Evolutionary conservation across 345 rosid species (phyloP).

Genomic region (Dimocarpus longan): DNA sequence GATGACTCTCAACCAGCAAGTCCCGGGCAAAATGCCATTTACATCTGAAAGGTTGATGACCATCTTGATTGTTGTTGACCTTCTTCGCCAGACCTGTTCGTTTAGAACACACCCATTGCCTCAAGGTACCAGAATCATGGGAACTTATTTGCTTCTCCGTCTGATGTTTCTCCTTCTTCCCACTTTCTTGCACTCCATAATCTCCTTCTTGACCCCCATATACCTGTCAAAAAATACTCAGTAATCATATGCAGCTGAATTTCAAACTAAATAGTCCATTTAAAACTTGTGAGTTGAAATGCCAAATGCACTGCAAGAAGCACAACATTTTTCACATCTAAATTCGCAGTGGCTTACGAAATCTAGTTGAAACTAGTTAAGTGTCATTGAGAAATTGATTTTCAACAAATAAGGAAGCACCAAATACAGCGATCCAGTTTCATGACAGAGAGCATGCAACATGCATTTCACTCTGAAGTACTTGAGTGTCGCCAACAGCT

Average conservation of each 20-base stretch:
- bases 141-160: slow-evolving; percentile 36
- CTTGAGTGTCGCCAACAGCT: background rate
- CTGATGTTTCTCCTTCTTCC: slow-evolving; percentile 29
- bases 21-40: slow-evolving; percentile 49
- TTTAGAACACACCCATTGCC: slow-evolving; percentile 67
- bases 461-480: background rate
- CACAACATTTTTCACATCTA: background rate
- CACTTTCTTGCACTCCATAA: slow-evolving; percentile 40
- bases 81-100: slow-evolving; percentile 57
- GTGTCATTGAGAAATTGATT: background rate
- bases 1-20: slow-evolving; percentile 51
- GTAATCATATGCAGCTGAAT: slow-evolving; percentile 21
- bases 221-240: slow-evolving; percentile 45
- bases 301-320: background rate
- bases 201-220: slow-evolving; percentile 39
- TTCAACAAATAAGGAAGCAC: background rate
- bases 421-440: background rate
- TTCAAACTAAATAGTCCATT: slow-evolving; percentile 13
- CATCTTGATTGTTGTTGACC: slow-evolving; percentile 37
- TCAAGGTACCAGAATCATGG: slow-evolving; percentile 56
- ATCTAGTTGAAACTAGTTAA: background rate
- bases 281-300: background rate
- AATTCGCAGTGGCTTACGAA: background rate
- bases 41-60: slow-evolving; percentile 37
- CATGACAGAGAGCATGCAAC: background rate